A percentile compares a stretch with the other conserved stretches of the same genome.
These are phyloP conservation scores for Crithidia fasciculata DNA, from an alignment of 208 protist species.

Conservation along the genomic window DNA sequence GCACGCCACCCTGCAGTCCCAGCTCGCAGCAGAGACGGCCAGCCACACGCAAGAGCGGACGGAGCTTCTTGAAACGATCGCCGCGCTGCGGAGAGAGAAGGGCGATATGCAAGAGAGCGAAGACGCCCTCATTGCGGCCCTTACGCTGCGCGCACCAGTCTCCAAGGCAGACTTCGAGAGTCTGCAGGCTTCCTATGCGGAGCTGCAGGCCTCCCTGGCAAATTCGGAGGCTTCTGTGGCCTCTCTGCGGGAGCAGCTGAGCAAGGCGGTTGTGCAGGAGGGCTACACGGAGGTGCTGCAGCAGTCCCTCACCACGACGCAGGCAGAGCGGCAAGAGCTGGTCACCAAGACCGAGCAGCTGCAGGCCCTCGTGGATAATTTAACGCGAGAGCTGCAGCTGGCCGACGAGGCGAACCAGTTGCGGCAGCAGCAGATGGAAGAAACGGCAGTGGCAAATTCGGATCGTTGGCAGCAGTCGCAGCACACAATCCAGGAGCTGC, in stretches of 20 bases:
- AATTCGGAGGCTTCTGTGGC: constrained; percentile 19
- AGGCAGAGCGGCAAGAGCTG: constrained; percentile 11
- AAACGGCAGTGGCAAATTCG: background rate
- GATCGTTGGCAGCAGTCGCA: too few relatives aligned
- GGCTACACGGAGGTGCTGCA: constrained; percentile 18
- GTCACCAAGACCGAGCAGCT: constrained; percentile 21
- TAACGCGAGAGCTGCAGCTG: constrained; percentile 32
- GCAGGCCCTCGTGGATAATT: constrained; percentile 20
- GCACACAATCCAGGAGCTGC: constrained; percentile 2
- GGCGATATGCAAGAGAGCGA: constrained; percentile 18
- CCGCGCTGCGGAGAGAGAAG: constrained; percentile 15
- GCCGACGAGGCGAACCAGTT: constrained; percentile 24
- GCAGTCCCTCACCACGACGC: background rate
- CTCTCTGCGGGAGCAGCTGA: constrained; percentile 21
- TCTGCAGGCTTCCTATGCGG: constrained; percentile 12
- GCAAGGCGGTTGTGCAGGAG: background rate
- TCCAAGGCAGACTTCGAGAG: constrained; percentile 25
- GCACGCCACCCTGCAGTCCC: background rate
- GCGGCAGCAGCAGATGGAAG: constrained; percentile 35
- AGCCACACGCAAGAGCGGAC: constrained; percentile 7
- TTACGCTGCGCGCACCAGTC: constrained; percentile 29
- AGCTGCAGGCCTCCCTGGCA: constrained; percentile 4
- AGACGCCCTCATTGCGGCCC: constrained; percentile 23
- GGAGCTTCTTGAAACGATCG: constrained; percentile 29
- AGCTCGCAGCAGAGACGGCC: constrained; percentile 9